Conservation (phyloP, 2,329 filamentous ascomycete species). For the Fusarium nygamai region DNA sequence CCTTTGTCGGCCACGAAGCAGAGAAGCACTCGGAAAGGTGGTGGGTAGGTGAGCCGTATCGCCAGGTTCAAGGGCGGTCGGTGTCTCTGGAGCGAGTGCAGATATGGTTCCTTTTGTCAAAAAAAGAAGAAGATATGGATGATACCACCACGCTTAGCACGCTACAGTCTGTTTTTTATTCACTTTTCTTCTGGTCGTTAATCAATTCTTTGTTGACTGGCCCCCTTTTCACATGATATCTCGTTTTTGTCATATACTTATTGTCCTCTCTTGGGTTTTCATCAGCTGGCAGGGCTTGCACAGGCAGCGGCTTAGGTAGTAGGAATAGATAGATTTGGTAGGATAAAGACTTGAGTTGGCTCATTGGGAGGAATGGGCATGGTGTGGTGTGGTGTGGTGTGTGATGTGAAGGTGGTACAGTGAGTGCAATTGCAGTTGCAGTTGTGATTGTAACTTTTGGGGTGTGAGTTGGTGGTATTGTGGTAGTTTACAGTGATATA, state of each 20-base stretch:
- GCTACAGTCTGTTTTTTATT: slow-evolving; percentile 44
- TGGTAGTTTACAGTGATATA: slow-evolving; percentile 35
- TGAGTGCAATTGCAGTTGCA: neutral
- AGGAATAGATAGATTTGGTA: slow-evolving; percentile 42
- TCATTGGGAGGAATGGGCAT: slow-evolving; percentile 6
- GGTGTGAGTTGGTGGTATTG: slow-evolving; percentile 28
- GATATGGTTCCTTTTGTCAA: slow-evolving; percentile 44
- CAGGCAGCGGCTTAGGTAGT: slow-evolving; percentile 21
- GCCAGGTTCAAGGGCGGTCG: neutral
- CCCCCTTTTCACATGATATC: slow-evolving; percentile 25
- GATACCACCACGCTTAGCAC: slow-evolving; percentile 56
- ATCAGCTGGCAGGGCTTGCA: slow-evolving; percentile 26
- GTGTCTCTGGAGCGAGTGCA: slow-evolving; percentile 28
- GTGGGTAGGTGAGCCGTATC: neutral
- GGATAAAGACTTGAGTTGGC: slow-evolving; percentile 39
- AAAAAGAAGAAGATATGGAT: slow-evolving; percentile 50
- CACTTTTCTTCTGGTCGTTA: slow-evolving; percentile 18
- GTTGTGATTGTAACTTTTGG: slow-evolving; percentile 7
- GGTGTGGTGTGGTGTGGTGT: neutral
- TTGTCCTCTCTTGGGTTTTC: slow-evolving; percentile 30
- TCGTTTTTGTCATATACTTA: slow-evolving; percentile 33
- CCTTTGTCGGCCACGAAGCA: slow-evolving; percentile 30
- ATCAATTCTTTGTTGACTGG: slow-evolving; percentile 23
- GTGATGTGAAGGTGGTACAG: slow-evolving; percentile 8
- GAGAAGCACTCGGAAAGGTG: slow-evolving; percentile 17